Percentiles rank a stretch among this genome's conserved stretches.
phyloP scores from a whole-genome alignment of 2,329 filamentous ascomycete species.

The Cryphonectria carpinicola region DNA sequence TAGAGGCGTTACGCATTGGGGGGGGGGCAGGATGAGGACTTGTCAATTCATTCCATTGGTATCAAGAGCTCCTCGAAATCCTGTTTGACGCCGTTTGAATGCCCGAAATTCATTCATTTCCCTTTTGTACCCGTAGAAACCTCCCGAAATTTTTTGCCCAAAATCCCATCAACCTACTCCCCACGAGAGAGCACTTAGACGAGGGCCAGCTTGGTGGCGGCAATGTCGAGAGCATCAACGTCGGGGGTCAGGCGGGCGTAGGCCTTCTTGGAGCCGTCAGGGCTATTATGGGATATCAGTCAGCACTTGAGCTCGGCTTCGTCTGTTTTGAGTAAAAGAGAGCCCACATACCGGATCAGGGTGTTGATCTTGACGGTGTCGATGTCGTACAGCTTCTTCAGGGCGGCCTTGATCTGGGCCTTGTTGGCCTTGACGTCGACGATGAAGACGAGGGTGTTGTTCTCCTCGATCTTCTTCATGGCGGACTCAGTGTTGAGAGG shows the following conservation, averaged over 20 bases:
- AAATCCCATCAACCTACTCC: slow-evolving; percentile 41
- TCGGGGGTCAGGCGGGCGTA: slow-evolving; percentile 94
- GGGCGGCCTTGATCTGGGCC: slow-evolving; percentile 96
- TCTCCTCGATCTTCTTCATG: slow-evolving; percentile 99
- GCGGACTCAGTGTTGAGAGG: slow-evolving; percentile 99
- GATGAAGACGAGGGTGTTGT: slow-evolving; percentile 99
- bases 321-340: no score
- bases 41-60: slow-evolving; percentile 32
- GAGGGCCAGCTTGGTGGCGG: slow-evolving; percentile 97
- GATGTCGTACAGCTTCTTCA: slow-evolving; percentile 99
- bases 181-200: slow-evolving; percentile 70
- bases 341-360: slow-evolving; percentile 77
- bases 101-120: slow-evolving; percentile 25
- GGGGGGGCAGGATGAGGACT: slow-evolving; percentile 25
- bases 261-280: slow-evolving; percentile 98
- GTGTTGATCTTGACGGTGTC: slow-evolving; percentile 99
- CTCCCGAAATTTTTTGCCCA: slow-evolving; percentile 19
- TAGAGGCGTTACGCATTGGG: slow-evolving; percentile 1
- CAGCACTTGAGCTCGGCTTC: slow-evolving; percentile 10
- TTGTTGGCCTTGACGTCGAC: slow-evolving; percentile 98
- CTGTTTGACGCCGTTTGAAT: slow-evolving; percentile 28
- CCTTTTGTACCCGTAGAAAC: slow-evolving; percentile 21
- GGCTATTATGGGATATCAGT: slow-evolving; percentile 55
- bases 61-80: slow-evolving; percentile 26
- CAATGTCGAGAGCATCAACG: slow-evolving; percentile 98